Conservation (phyloP, 441 rosid species). For the Euphorbia schlechtendalii region DNA sequence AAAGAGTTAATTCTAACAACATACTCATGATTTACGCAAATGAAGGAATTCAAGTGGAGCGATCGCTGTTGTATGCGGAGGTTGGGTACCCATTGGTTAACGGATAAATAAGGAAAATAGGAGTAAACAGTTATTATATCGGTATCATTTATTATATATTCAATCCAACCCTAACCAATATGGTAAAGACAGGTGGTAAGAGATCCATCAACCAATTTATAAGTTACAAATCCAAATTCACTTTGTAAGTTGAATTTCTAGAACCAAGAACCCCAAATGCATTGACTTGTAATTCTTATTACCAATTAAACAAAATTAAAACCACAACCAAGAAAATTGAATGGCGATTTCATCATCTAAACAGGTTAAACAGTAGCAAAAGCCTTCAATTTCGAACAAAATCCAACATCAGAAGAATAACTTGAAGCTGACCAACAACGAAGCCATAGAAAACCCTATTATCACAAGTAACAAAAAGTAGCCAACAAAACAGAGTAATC, state of each 20-base stretch:
- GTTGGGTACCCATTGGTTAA: not conserved
- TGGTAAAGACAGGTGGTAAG: not conserved
- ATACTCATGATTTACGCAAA: not conserved
- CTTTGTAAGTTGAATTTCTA: too few relatives aligned
- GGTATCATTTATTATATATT: not conserved
- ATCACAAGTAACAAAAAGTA: constrained; percentile 10
- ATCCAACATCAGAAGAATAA: not conserved
- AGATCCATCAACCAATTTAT: not conserved
- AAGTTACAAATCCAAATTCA: not conserved
- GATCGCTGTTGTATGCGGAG: not conserved
- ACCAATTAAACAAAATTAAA: not conserved
- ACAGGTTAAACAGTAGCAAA: too few relatives aligned
- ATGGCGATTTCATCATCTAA: not conserved
- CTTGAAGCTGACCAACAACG: not conserved
- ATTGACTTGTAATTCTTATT: not conserved
- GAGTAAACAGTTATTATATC: not conserved
- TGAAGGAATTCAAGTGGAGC: not conserved
- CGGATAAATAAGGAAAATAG: not conserved
- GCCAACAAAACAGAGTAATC: constrained; percentile 5
- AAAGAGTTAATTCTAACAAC: not conserved
- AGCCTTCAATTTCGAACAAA: not conserved
- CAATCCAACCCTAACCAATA: not conserved
- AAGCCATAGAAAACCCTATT: not conserved
- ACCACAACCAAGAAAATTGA: not conserved
- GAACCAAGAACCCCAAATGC: not conserved